A percentile compares a stretch with the other conserved stretches of the same genome.
Conservation (phyloP, 2,329 filamentous ascomycete genomes). For the Akanthomyces uredinophilus region DNA sequence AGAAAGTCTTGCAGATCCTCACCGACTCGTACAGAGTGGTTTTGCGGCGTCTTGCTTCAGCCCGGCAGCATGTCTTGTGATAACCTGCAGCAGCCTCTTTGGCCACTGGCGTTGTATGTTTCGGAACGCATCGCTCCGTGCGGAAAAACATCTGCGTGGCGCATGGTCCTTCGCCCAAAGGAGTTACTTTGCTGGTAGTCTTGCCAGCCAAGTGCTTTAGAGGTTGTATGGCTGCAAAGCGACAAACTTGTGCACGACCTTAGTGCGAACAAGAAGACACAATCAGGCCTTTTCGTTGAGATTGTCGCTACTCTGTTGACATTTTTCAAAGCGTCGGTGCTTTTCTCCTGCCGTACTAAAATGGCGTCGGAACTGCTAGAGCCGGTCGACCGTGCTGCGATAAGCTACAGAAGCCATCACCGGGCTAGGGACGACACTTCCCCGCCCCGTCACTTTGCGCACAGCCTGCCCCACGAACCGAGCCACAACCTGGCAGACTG, state of each 20-base stretch:
- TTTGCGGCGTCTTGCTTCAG: constrained; percentile 11
- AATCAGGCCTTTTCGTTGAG: background rate
- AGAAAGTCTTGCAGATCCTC: constrained; percentile 11
- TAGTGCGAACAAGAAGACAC: background rate
- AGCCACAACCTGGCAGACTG: background rate
- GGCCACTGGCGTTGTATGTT: background rate
- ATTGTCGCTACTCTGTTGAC: background rate
- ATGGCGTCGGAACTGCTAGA: constrained; percentile 5
- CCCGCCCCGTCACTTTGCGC: constrained; percentile 10
- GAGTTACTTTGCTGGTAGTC: background rate
- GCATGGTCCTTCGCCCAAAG: background rate
- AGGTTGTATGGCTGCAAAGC: background rate
- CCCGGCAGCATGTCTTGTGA: constrained; percentile 7
- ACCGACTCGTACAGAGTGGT: constrained; percentile 9
- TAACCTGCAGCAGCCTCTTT: constrained; percentile 10
- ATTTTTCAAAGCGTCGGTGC: background rate
- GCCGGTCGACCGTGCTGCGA: background rate
- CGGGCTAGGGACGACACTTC: constrained; percentile 12
- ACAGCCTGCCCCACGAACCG: constrained; percentile 1
- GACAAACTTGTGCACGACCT: background rate
- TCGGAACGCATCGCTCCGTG: constrained; percentile 7
- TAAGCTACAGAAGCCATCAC: constrained; percentile 14
- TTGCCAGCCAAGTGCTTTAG: background rate
- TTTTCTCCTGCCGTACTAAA: background rate
- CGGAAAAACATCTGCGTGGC: background rate